phyloP scores from a whole-genome alignment of 1,284 basidiomycete species.

The Tremellales sp. region DNA sequence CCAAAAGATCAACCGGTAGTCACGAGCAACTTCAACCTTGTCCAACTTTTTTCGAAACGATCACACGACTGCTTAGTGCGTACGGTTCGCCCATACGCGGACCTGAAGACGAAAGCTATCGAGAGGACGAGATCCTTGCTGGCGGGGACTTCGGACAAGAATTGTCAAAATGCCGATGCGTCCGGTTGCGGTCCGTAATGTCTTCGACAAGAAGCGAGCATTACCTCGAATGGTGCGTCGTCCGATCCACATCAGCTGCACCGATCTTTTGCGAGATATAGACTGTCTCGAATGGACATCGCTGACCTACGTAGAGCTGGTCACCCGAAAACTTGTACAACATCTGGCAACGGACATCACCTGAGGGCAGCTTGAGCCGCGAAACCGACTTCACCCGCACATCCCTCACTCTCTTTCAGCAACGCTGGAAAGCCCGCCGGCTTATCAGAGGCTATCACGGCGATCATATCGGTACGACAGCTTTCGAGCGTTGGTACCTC shows the following conservation, averaged over 20 bases:
- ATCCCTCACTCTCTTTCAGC: slow-evolving; percentile 74
- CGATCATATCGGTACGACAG: slow-evolving; percentile 86
- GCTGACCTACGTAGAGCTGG: slow-evolving; percentile 64
- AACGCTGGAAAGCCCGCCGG: slow-evolving; percentile 87
- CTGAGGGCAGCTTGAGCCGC: slow-evolving; percentile 49
- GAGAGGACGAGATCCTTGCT: too few species aligned
- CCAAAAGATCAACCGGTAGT: too few species aligned
- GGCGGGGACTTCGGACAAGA: too few species aligned
- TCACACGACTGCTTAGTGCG: too few species aligned
- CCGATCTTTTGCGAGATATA: background rate
- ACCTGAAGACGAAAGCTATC: too few species aligned
- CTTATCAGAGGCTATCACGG: slow-evolving; percentile 92
- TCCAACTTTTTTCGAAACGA: too few species aligned
- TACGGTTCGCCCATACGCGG: too few species aligned
- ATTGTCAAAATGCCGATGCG: background rate
- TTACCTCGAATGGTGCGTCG: slow-evolving; percentile 46
- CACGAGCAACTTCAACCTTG: too few species aligned
- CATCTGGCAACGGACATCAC: slow-evolving; percentile 61
- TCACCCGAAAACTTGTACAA: slow-evolving; percentile 71
- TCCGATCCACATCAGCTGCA: background rate
- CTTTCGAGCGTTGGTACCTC: slow-evolving; percentile 94
- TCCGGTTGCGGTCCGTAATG: slow-evolving; percentile 8
- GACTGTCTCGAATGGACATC: background rate
- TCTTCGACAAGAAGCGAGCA: slow-evolving; percentile 39
- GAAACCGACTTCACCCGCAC: slow-evolving; percentile 61